phyloP scores from a whole-genome alignment of 1,139 yeast genomes.

The Protomyces macrosporus region DNA sequence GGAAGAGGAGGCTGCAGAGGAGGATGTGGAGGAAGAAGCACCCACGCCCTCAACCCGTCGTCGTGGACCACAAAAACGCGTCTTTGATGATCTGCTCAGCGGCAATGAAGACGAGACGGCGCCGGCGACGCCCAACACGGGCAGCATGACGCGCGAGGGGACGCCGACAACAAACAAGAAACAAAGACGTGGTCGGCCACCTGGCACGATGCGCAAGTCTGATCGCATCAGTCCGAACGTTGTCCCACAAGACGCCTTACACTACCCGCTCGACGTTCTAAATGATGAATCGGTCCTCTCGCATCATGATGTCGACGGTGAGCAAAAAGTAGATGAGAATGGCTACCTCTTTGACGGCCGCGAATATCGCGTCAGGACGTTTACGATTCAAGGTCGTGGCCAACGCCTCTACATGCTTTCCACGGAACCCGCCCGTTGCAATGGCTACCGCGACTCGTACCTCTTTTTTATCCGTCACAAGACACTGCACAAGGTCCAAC shows the following conservation, averaged over 20 bases:
- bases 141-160: conserved; percentile 24
- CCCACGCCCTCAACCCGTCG: background rate
- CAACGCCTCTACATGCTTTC: conserved; percentile 77
- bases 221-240: conserved; percentile 11
- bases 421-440: conserved; percentile 91
- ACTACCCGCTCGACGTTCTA: conserved; percentile 48
- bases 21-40: conserved; percentile 33
- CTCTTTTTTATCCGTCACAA: conserved; percentile 81
- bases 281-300: conserved; percentile 80
- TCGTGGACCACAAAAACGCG: background rate
- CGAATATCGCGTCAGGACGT: conserved; percentile 71
- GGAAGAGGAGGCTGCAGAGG: conserved; percentile 32
- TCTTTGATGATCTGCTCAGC: conserved; percentile 7
- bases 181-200: conserved; percentile 34
- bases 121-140: conserved; percentile 29
- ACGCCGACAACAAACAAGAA: conserved; percentile 33
- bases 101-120: conserved; percentile 38
- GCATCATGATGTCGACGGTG: conserved; percentile 68
- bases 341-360: conserved; percentile 76
- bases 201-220: background rate
- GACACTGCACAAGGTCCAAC: conserved; percentile 63
- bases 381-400: conserved; percentile 71
- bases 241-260: conserved; percentile 12
- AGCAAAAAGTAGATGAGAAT: conserved; percentile 58
- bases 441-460: conserved; percentile 92